These are phyloP conservation scores for Psilocybe sp. DNA, from an alignment of 768 basidiomycete genomes.

Conservation along the genomic window DNA sequence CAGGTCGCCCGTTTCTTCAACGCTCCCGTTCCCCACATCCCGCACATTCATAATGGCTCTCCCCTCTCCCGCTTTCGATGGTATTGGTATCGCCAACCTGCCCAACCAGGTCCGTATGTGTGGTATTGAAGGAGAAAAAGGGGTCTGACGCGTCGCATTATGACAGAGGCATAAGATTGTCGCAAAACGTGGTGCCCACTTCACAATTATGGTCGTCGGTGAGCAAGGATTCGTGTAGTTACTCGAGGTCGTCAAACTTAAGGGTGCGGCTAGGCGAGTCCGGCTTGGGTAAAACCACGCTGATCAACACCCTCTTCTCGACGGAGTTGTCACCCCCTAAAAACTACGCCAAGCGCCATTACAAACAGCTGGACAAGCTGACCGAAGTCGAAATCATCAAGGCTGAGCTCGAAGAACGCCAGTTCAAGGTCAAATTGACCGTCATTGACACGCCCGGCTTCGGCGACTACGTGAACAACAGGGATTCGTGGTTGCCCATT, in stretches of 20 bases:
- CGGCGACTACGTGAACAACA: conserved; percentile 99
- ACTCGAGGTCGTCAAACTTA: background rate
- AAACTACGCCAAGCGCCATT: conserved; percentile 85
- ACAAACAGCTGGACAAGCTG: conserved; percentile 97
- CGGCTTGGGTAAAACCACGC: conserved; percentile 93
- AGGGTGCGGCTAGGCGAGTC: conserved; percentile 75
- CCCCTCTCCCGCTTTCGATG: conserved; percentile 54
- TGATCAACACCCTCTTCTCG: conserved; percentile 98
- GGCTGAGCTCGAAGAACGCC: conserved; percentile 97
- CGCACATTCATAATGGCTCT: conserved; percentile 38
- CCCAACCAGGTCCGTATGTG: conserved; percentile 83
- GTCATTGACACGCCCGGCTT: conserved; percentile 99
- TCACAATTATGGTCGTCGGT: conserved; percentile 99
- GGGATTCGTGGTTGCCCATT: conserved; percentile 97
- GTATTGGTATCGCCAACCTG: conserved; percentile 93
- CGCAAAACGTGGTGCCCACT: conserved; percentile 94
- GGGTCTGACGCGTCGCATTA: conserved; percentile 25
- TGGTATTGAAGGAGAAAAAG: background rate
- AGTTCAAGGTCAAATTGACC: conserved; percentile 98
- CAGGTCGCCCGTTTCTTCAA: background rate
- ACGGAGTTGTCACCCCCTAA: conserved; percentile 91
- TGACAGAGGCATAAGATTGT: conserved; percentile 97
- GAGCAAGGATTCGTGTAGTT: conserved; percentile 22
- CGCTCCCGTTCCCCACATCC: conserved; percentile 18
- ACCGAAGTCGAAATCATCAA: conserved; percentile 99